phyloP scores from a whole-genome alignment of 306 rosid genomes.

The Vigna angularis region DNA sequence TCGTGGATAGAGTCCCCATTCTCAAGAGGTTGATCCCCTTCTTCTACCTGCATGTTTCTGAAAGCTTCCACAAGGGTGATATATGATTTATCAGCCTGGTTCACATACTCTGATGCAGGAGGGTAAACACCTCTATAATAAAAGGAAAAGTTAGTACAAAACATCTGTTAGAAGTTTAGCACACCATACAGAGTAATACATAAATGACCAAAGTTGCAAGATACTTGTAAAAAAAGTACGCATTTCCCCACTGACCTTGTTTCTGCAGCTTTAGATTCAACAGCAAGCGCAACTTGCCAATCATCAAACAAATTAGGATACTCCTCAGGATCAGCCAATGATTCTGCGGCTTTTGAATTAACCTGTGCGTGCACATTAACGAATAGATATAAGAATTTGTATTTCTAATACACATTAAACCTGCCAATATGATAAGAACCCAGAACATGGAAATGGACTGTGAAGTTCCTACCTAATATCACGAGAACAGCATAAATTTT shows the following conservation, averaged over 20 bases:
- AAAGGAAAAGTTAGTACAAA: slow-evolving; percentile 41
- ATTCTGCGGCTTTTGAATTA: slow-evolving; percentile 94
- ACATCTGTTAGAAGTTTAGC: slow-evolving; percentile 23
- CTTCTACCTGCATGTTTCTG: slow-evolving; percentile 75
- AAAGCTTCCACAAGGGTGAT: slow-evolving; percentile 90
- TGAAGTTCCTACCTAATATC: slow-evolving; percentile 25
- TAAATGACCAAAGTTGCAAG: slow-evolving; percentile 23
- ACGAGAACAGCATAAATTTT: slow-evolving; percentile 20
- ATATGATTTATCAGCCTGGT: slow-evolving; percentile 68
- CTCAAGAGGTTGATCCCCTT: slow-evolving; percentile 77
- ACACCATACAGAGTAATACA: background rate
- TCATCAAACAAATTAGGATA: slow-evolving; percentile 94
- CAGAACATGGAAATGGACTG: slow-evolving; percentile 11
- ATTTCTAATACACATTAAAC: slow-evolving; percentile 10
- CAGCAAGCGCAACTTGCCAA: slow-evolving; percentile 96
- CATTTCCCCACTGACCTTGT: slow-evolving; percentile 63
- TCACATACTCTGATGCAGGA: slow-evolving; percentile 73
- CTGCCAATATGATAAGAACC: slow-evolving; percentile 33
- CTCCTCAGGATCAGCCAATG: slow-evolving; percentile 98
- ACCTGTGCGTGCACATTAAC: slow-evolving; percentile 58
- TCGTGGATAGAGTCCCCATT: slow-evolving; percentile 81
- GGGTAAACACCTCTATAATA: slow-evolving; percentile 71
- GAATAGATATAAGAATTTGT: slow-evolving; percentile 24
- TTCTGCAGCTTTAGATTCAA: slow-evolving; percentile 78
- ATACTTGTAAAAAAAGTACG: background rate